A percentile compares a stretch with the other conserved stretches of the same genome.
phyloP scores from a whole-genome alignment of 2,329 filamentous ascomycete genomes.

The Sphaerulina musiva region DNA sequence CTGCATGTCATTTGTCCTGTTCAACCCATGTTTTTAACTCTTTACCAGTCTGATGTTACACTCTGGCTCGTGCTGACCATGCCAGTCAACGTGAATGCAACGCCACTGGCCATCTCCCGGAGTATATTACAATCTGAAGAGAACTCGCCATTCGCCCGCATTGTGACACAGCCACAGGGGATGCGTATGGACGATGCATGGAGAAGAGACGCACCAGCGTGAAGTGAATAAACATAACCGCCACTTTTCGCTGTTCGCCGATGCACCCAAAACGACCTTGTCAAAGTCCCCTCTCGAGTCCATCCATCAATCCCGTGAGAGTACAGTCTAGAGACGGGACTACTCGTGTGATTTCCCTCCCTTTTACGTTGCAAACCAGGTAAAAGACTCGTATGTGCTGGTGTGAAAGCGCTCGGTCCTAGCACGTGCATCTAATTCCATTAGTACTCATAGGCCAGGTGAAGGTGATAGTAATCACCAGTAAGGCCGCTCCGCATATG shows the following conservation, averaged over 20 bases:
- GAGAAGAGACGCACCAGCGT: not conserved
- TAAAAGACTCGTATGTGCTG: constrained; percentile 8
- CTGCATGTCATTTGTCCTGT: constrained; percentile 1
- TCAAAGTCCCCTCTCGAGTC: not conserved
- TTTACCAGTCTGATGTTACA: constrained; percentile 9
- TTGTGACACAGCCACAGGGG: constrained; percentile 2
- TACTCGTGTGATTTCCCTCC: not conserved
- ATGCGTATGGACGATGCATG: not conserved
- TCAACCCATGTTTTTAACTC: constrained; percentile 3
- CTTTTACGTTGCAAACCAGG: not conserved
- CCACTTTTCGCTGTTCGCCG: constrained; percentile 5
- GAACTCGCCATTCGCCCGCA: not conserved
- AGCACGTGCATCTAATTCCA: constrained; percentile 3
- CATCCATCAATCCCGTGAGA: constrained; percentile 9
- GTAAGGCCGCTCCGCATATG: constrained; percentile 27
- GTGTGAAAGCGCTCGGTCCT: constrained; percentile 8
- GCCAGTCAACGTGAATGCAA: constrained; percentile 5
- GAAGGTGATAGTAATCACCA: constrained; percentile 27
- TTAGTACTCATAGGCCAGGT: constrained; percentile 18
- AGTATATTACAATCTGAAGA: constrained; percentile 7
- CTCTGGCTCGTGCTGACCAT: not conserved
- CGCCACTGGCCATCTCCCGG: constrained; percentile 3
- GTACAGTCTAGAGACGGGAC: constrained; percentile 4
- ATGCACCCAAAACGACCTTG: not conserved
- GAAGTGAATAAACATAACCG: not conserved